These are phyloP conservation scores for Fusarium keratoplasticum DNA, from an alignment of 2,329 filamentous ascomycete genomes.

Conservation along the genomic window DNA sequence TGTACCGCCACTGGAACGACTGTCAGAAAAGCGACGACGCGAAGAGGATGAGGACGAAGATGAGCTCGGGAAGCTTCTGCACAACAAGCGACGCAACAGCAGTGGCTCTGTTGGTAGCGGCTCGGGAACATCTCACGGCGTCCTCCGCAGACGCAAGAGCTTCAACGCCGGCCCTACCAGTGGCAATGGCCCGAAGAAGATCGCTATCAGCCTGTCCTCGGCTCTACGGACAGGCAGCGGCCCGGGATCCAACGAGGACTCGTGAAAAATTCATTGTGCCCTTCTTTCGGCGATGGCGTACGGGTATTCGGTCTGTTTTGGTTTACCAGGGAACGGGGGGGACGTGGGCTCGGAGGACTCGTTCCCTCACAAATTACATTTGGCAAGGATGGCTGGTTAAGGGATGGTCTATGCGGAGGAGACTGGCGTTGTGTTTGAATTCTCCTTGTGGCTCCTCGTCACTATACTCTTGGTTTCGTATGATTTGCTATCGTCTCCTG, in stretches of 20 bases:
- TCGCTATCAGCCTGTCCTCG: constrained; percentile 68
- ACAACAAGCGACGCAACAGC: constrained; percentile 71
- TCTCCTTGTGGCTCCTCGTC: constrained; percentile 28
- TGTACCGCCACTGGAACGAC: constrained; percentile 76
- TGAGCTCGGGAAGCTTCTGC: constrained; percentile 84
- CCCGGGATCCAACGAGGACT: constrained; percentile 54
- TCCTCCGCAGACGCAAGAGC: constrained; percentile 52
- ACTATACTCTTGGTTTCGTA: constrained; percentile 29
- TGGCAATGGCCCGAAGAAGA: constrained; percentile 60
- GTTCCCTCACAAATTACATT: constrained; percentile 31
- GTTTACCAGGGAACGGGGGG: constrained; percentile 30
- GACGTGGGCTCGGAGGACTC: constrained; percentile 24
- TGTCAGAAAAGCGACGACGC: constrained; percentile 89
- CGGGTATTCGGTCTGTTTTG: constrained; percentile 37
- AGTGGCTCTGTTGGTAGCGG: constrained; percentile 60
- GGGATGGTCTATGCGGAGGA: constrained; percentile 32
- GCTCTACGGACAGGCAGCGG: constrained; percentile 55
- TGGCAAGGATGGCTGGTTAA: constrained; percentile 34
- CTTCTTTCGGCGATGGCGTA: constrained; percentile 45
- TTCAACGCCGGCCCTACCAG: constrained; percentile 56
- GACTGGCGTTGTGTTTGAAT: constrained; percentile 42
- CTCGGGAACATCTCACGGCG: constrained; percentile 48
- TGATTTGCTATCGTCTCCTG: constrained; percentile 3
- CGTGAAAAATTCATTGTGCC: constrained; percentile 40
- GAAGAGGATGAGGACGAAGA: constrained; percentile 94